Evolutionary conservation across 768 basidiomycete genomes (phyloP), one percentile per base, ranked within the genome.

Genomic region (button mushroom (Agaricus bisporus)): DNA sequence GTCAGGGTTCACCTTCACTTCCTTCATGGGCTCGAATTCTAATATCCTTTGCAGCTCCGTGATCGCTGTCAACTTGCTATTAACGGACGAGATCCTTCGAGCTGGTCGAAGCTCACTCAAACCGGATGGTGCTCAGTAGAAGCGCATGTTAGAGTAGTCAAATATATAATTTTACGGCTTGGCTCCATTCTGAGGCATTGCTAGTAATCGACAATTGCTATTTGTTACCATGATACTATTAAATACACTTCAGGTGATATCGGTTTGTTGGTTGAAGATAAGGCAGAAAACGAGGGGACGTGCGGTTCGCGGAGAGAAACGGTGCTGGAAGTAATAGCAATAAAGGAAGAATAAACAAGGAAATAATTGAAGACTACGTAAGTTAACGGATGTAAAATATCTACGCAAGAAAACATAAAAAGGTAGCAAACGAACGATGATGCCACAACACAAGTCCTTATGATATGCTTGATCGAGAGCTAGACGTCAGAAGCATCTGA

Each of bases 71-170:
- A 98, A 98, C 69, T 75, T 98, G 55, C 71, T 98, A 50, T 94
- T 91, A 29, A 97, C 93, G 36, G 95, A 99, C 69, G 95, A 99
- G 73, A 95, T 98, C 57, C 71, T 98, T 59, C 79, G 91, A 44
- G 91, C 91, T 22, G 91, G 91, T 35, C 86, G 91, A 54, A 91
- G 87, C 68, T 92, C 89, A 48, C 73, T 92, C 63, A 92, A 92
- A 65, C 80, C 90, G 8, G 89, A 92, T 47, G 88, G 86, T 15
- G 72, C 69, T 48, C 73, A 76, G 64, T 77, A 72, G 64, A 60
- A 43, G 22, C 45, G 28, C 41, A 43, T 17, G 15, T 41, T 41
- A 28, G 45, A 54, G 39, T 18, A 47, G 53, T 29, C 1, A 22
- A 22, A 22, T 22, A 39, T 22, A 44, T 49, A 49, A 39, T 50